phyloP scores from a whole-genome alignment of 2,329 filamentous ascomycete genomes.

The Penicillium sp. region DNA sequence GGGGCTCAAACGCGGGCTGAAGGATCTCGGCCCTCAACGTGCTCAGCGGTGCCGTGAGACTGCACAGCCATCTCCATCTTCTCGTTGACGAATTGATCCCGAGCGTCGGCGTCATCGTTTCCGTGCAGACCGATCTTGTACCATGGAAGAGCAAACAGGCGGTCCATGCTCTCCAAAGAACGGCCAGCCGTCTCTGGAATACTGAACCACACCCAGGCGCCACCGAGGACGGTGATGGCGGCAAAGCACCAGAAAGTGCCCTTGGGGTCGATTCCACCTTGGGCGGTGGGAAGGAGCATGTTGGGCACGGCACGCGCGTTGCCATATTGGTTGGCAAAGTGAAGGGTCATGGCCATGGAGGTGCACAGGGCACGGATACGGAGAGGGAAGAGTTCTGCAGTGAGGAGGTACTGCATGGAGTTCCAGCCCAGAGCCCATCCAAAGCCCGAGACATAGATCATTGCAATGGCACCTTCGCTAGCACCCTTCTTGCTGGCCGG shows the following conservation, averaged over 20 bases:
- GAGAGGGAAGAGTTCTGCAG: conserved; percentile 75
- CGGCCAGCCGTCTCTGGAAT: conserved; percentile 71
- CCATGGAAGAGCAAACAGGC: conserved; percentile 72
- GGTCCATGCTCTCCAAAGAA: conserved; percentile 63
- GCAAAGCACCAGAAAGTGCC: conserved; percentile 80
- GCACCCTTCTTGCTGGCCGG: conserved; percentile 54
- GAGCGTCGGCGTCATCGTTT: conserved; percentile 32
- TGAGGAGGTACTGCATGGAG: conserved; percentile 76
- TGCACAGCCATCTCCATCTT: conserved; percentile 26
- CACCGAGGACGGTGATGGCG: conserved; percentile 67
- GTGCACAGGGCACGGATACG: conserved; percentile 71
- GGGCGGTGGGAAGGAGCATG: conserved; percentile 61
- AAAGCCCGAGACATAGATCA: conserved; percentile 70
- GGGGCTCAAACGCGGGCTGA: conserved; percentile 6
- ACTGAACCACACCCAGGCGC: conserved; percentile 70
- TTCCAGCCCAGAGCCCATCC: conserved; percentile 76
- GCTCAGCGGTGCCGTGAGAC: conserved; percentile 14
- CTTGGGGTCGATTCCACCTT: conserved; percentile 51
- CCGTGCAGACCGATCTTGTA: conserved; percentile 65
- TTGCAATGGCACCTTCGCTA: conserved; percentile 66
- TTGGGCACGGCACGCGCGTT: conserved; percentile 73
- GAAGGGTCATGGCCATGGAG: conserved; percentile 73
- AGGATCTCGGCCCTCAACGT: conserved; percentile 19
- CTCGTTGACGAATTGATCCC: conserved; percentile 26
- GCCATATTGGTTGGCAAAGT: conserved; percentile 78